These are phyloP conservation scores for Mortierella sp. DNA, from an alignment of 371 early-diverging fungal genomes.

Conservation along the genomic window DNA sequence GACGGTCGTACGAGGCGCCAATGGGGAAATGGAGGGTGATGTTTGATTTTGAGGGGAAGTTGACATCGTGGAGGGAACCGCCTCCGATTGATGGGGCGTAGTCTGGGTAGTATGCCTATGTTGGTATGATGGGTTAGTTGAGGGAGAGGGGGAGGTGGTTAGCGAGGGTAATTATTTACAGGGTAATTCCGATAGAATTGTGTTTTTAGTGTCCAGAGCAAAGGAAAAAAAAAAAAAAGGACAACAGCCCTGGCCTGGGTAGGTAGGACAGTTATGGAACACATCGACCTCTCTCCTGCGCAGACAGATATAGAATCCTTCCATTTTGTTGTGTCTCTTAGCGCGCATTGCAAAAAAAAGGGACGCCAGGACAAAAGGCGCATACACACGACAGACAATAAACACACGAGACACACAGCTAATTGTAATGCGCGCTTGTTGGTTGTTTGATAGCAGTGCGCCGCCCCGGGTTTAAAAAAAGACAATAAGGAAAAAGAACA, in stretches of 20 bases:
- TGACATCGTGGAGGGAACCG: slow-evolving; percentile 62
- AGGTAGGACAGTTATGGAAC: neutral
- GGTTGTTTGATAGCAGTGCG: too few species aligned
- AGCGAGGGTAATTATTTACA: neutral
- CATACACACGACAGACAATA: neutral
- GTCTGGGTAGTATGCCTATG: slow-evolving; percentile 68
- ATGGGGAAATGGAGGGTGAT: slow-evolving; percentile 66
- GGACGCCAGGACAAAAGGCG: neutral
- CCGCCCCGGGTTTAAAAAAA: slow-evolving; percentile 2
- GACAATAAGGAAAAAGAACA: neutral
- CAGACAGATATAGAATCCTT: neutral
- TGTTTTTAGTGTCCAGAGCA: neutral
- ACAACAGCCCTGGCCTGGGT: neutral
- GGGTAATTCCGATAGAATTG: neutral
- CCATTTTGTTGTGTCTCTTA: neutral
- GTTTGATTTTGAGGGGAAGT: slow-evolving; percentile 61
- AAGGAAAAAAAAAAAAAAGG: neutral
- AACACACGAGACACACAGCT: neutral
- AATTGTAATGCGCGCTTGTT: neutral
- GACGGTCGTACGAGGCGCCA: slow-evolving; percentile 53
- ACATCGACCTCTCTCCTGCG: neutral
- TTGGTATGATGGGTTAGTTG: neutral
- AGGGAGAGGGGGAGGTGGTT: neutral
- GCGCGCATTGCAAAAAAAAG: neutral
- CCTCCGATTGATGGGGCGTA: slow-evolving; percentile 63